Conservation (phyloP, 2,329 filamentous ascomycete species). For the Hypoxylon sp. region DNA sequence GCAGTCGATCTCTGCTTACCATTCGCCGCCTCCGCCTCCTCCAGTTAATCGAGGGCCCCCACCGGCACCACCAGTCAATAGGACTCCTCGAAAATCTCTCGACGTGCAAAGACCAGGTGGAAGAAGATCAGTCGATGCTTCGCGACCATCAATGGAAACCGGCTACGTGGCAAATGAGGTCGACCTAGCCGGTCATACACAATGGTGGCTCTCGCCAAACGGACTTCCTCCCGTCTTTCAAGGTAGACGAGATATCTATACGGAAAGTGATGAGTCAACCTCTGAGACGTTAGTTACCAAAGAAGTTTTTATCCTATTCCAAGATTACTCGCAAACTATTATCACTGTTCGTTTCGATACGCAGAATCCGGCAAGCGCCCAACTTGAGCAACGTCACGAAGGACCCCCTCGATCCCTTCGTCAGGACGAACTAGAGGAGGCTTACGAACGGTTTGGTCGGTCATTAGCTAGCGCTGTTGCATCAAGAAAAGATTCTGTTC, state of each 20-base stretch:
- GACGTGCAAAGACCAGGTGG: slow-evolving; percentile 71
- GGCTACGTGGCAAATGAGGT: slow-evolving; percentile 91
- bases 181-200: slow-evolving; percentile 79
- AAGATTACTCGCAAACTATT: slow-evolving; percentile 96
- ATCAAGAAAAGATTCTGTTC: slow-evolving; percentile 81
- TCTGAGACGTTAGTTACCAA: slow-evolving; percentile 80
- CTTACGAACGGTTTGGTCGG: slow-evolving; percentile 85
- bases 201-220: slow-evolving; percentile 91
- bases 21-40: slow-evolving; percentile 60
- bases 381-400: slow-evolving; percentile 89
- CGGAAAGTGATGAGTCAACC: slow-evolving; percentile 84
- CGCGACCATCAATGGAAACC: slow-evolving; percentile 80
- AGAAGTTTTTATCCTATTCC: slow-evolving; percentile 88
- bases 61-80: slow-evolving; percentile 57
- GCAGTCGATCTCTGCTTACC: slow-evolving; percentile 63
- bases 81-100: slow-evolving; percentile 70
- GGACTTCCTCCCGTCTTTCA: slow-evolving; percentile 86
- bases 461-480: slow-evolving; percentile 79
- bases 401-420: slow-evolving; percentile 83
- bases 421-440: slow-evolving; percentile 93
- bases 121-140: slow-evolving; percentile 79
- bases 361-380: slow-evolving; percentile 78
- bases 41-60: slow-evolving; percentile 64
- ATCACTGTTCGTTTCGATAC: slow-evolving; percentile 85
- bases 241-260: slow-evolving; percentile 84